phyloP scores from a whole-genome alignment of 768 basidiomycete genomes.

The Gautieria morchelliformis region DNA sequence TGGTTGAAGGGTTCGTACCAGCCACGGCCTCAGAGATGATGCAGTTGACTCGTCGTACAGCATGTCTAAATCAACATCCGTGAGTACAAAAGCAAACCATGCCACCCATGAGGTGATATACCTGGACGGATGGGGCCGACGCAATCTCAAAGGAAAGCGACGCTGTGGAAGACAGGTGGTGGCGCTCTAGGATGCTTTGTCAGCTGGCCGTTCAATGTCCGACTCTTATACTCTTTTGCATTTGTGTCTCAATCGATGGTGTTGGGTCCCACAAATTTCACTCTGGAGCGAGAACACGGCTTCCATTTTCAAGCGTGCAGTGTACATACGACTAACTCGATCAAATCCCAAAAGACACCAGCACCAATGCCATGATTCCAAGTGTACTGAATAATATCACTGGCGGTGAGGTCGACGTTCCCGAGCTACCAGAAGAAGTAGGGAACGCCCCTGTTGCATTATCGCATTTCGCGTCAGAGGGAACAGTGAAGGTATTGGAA shows the following conservation, averaged over 20 bases:
- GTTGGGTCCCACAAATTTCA: too few species aligned
- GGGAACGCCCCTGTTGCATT: slow-evolving; percentile 27
- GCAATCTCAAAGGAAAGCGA: not conserved
- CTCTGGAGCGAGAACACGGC: too few species aligned
- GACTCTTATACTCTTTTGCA: not conserved
- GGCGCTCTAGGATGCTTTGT: not conserved
- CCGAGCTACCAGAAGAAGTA: slow-evolving; percentile 11
- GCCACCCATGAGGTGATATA: not conserved
- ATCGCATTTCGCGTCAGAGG: slow-evolving; percentile 32
- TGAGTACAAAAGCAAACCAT: not conserved
- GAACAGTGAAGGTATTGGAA: slow-evolving; percentile 39
- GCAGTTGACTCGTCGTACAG: slow-evolving; percentile 45
- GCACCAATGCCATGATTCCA: too few species aligned
- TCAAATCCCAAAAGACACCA: not conserved
- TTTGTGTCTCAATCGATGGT: too few species aligned
- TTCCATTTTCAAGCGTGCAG: not conserved
- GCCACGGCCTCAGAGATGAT: slow-evolving; percentile 75
- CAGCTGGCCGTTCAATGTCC: not conserved
- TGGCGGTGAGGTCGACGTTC: too few species aligned
- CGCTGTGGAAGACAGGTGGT: not conserved
- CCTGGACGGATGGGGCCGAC: not conserved
- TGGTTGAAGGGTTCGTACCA: slow-evolving; percentile 80
- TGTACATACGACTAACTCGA: not conserved
- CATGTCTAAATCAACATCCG: not conserved
- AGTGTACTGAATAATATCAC: too few species aligned